phyloP scores from a whole-genome alignment of 352 stramenopile genomes.

The Pythium myriotylum region DNA sequence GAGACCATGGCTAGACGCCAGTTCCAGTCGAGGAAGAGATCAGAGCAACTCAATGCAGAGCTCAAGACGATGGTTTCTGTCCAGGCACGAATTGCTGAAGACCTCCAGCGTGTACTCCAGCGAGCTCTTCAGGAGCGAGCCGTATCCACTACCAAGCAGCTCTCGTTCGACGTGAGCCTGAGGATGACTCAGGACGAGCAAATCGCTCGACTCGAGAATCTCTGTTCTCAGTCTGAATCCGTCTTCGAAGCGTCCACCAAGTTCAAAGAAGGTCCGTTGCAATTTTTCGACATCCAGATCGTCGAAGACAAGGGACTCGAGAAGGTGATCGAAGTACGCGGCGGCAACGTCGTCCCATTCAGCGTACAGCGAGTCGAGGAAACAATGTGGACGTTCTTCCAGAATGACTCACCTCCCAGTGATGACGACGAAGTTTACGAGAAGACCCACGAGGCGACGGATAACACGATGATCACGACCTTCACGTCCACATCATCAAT shows the following conservation, averaged over 20 bases:
- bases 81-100: slow-evolving; percentile 6
- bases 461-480: slow-evolving; percentile 10
- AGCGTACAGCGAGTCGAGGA: neutral
- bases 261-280: too few relatives aligned
- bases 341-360: neutral
- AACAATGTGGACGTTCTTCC: neutral
- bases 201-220: neutral
- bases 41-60: slow-evolving; percentile 9
- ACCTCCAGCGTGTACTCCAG: slow-evolving; percentile 13
- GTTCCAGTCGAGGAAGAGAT: slow-evolving; percentile 10
- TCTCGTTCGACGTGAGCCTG: slow-evolving; percentile 13
- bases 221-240: neutral
- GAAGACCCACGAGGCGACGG: neutral
- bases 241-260: too few relatives aligned
- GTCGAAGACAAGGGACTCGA: neutral
- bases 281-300: neutral
- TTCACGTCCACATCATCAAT: slow-evolving; percentile 5
- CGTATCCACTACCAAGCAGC: neutral
- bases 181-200: slow-evolving; percentile 12
- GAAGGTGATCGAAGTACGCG: neutral
- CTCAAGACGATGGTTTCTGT: slow-evolving; percentile 2
- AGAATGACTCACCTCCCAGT: neutral
- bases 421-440: neutral
- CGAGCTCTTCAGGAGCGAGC: neutral
- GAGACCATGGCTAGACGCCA: slow-evolving; percentile 24